A percentile compares a stretch with the other conserved stretches of the same genome.
Conservation (phyloP, 352 stramenopile genomes). For the Phytophthora sp. region DNA sequence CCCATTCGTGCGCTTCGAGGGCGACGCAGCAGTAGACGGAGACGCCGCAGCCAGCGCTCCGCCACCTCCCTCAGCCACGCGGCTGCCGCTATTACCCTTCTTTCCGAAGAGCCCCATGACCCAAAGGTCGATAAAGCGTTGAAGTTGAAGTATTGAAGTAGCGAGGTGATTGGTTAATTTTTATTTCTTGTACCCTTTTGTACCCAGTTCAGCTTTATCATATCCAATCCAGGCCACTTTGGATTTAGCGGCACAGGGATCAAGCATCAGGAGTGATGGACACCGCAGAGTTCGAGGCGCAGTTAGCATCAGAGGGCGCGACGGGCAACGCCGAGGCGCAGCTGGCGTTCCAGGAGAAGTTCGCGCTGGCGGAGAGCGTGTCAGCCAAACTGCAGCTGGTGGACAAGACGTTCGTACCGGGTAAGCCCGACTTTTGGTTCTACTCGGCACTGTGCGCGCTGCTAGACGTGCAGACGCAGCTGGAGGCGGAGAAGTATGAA, state of each 20-base stretch:
- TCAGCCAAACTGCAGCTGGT: constrained; percentile 39
- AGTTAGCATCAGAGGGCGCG: constrained; percentile 34
- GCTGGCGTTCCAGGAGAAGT: constrained; percentile 38
- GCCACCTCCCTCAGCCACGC: constrained; percentile 47
- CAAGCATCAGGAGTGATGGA: constrained; percentile 35
- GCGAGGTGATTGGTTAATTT: constrained; percentile 1
- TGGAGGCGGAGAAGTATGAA: constrained; percentile 22
- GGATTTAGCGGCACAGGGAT: constrained; percentile 1
- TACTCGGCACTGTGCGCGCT: constrained; percentile 42
- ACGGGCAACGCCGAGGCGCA: constrained; percentile 23
- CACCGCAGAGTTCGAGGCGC: constrained; percentile 20
- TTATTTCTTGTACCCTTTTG: constrained; percentile 1
- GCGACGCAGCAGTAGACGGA: not conserved
- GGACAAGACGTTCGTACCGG: constrained; percentile 24
- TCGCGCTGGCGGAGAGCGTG: constrained; percentile 36
- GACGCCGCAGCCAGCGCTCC: constrained; percentile 12
- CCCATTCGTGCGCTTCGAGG: constrained; percentile 15
- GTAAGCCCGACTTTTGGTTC: constrained; percentile 35
- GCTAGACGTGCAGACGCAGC: constrained; percentile 46
- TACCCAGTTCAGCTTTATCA: constrained; percentile 14
- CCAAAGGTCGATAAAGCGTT: not conserved
- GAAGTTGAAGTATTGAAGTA: constrained; percentile 25
- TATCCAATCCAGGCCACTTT: constrained; percentile 11
- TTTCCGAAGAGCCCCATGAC: constrained; percentile 56
- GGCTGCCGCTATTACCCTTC: constrained; percentile 28